Conservation (phyloP, 805 yeast species). For the Suhomyces faveliae region DNA sequence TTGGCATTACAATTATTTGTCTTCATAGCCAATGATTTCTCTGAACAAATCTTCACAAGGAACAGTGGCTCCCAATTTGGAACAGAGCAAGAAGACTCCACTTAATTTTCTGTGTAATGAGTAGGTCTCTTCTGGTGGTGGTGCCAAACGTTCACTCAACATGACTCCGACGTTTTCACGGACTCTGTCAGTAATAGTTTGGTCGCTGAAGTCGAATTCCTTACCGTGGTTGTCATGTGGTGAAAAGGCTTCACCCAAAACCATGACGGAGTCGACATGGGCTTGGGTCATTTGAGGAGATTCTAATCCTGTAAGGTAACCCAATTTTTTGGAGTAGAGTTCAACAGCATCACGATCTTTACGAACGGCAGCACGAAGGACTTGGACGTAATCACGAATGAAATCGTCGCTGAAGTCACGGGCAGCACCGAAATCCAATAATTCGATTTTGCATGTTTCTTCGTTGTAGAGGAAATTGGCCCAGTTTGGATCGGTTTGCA, state of each 20-base stretch:
- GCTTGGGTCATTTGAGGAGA: slow-evolving; percentile 85
- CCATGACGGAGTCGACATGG: slow-evolving; percentile 86
- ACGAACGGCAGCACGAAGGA: slow-evolving; percentile 71
- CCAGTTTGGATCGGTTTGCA: slow-evolving; percentile 99
- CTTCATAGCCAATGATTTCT: slow-evolving; percentile 63
- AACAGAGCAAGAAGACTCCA: slow-evolving; percentile 89
- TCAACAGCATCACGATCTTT: slow-evolving; percentile 65
- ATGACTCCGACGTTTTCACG: slow-evolving; percentile 82
- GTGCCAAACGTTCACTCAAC: slow-evolving; percentile 88
- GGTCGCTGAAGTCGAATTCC: slow-evolving; percentile 70
- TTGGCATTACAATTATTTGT: not conserved
- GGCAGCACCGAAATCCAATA: slow-evolving; percentile 95
- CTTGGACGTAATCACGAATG: slow-evolving; percentile 62
- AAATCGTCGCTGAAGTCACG: slow-evolving; percentile 72
- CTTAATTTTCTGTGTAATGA: slow-evolving; percentile 93
- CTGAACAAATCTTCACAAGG: slow-evolving; percentile 76
- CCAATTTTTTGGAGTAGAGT: slow-evolving; percentile 66
- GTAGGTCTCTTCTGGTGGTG: slow-evolving; percentile 98
- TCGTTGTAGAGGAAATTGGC: slow-evolving; percentile 89
- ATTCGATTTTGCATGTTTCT: slow-evolving; percentile 68
- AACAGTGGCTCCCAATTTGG: slow-evolving; percentile 77
- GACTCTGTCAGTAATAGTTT: slow-evolving; percentile 92
- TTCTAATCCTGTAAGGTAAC: slow-evolving; percentile 90
- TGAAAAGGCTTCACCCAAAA: slow-evolving; percentile 89
- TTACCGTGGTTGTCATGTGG: slow-evolving; percentile 46